Evolutionary conservation across 1,139 yeast species (phyloP).

Genomic region (Sugiyamaella japonica): DNA sequence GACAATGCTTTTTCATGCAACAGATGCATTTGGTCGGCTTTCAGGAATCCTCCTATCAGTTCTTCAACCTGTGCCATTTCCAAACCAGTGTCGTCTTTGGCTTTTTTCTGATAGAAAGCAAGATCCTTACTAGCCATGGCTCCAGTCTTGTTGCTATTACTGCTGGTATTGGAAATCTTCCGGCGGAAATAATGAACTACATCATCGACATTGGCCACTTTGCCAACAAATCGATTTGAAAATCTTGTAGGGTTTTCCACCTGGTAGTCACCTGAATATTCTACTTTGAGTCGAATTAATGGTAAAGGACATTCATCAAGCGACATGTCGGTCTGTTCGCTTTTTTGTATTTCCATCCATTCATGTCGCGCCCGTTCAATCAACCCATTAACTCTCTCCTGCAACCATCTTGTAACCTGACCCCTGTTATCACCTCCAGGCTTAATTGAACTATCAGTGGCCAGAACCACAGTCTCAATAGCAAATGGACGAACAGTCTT

Average conservation of each 20-base stretch:
- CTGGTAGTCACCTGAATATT: conserved; percentile 86
- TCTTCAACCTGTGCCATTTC: conserved; percentile 56
- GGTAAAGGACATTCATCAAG: conserved; percentile 59
- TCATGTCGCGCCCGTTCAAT: conserved; percentile 58
- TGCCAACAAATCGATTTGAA: conserved; percentile 86
- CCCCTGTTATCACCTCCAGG: conserved; percentile 66
- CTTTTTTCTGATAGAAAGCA: conserved; percentile 14
- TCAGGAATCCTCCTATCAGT: conserved; percentile 60
- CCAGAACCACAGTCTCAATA: conserved; percentile 62
- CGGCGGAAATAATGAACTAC: conserved; percentile 70
- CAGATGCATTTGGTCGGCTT: conserved; percentile 62
- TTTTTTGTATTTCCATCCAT: conserved; percentile 44
- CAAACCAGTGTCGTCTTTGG: conserved; percentile 29
- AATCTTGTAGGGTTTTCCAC: conserved; percentile 89
- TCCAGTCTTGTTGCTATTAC: background rate
- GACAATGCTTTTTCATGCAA: conserved; percentile 78
- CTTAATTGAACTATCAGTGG: conserved; percentile 50
- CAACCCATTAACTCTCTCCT: conserved; percentile 63
- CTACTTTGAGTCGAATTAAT: conserved; percentile 75
- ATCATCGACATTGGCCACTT: conserved; percentile 86
- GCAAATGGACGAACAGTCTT: conserved; percentile 81
- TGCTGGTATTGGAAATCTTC: conserved; percentile 27
- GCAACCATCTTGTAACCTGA: conserved; percentile 61
- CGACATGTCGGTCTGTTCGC: conserved; percentile 31
- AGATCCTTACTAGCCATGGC: conserved; percentile 3